Evolutionary conservation across 208 protist genomes (phyloP).

Genomic region (Trypanosoma lewisi): DNA sequence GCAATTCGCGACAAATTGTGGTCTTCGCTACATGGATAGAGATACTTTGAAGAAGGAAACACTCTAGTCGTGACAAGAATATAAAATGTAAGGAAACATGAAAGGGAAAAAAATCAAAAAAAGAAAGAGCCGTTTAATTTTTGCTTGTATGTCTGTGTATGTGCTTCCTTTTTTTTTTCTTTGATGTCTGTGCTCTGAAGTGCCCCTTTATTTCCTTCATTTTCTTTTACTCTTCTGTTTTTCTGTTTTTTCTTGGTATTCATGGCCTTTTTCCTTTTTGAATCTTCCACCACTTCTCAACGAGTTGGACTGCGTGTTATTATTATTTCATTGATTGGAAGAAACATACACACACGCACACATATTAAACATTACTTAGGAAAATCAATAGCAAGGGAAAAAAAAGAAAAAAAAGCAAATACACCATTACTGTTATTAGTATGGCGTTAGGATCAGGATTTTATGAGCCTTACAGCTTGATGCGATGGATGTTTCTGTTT

Average conservation of each 20-base stretch:
- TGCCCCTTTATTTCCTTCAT: background rate
- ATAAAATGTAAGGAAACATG: too few relatives aligned
- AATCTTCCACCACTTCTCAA: background rate
- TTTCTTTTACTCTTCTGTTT: background rate
- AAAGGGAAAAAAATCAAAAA: too few relatives aligned
- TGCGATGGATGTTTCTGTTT: background rate
- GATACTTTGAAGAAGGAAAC: conserved; percentile 15
- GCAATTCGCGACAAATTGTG: conserved; percentile 28
- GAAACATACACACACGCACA: background rate
- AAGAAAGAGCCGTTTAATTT: too few relatives aligned
- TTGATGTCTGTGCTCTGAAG: background rate
- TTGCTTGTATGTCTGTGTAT: background rate
- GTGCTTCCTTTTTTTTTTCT: background rate
- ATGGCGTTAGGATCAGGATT: too few relatives aligned
- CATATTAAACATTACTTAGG: background rate
- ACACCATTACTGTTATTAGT: too few relatives aligned
- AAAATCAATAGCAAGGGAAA: background rate
- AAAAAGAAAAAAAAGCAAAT: background rate
- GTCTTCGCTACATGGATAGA: conserved; percentile 21
- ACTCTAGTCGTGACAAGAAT: conserved; percentile 13
- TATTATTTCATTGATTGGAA: background rate
- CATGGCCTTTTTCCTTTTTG: background rate
- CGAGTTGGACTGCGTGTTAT: background rate
- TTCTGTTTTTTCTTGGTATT: background rate
- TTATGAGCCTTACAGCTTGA: background rate